These are phyloP conservation scores for Neurospora intermedia DNA, from an alignment of 495 filamentous ascomycete genomes.

Conservation along the genomic window DNA sequence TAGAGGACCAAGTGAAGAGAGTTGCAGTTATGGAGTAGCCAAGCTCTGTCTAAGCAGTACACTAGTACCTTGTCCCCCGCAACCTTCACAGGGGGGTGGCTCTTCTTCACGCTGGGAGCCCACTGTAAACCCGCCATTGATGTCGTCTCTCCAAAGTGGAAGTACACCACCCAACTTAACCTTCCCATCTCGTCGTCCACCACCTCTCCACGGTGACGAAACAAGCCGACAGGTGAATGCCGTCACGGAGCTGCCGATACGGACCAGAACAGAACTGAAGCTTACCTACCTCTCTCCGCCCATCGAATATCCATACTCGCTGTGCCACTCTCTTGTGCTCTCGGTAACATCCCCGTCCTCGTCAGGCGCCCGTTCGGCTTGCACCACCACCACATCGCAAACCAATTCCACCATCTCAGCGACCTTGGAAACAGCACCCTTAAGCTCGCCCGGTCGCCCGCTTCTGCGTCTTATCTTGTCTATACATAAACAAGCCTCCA, in stretches of 20 bases:
- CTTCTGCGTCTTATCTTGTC: neutral
- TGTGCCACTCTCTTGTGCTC: neutral
- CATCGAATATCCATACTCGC: neutral
- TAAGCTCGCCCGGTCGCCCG: neutral
- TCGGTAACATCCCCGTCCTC: neutral
- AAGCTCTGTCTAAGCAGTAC: too few relatives aligned
- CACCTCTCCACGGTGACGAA: neutral
- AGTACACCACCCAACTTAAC: neutral
- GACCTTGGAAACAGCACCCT: neutral
- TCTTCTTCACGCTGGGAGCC: neutral
- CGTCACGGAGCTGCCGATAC: neutral
- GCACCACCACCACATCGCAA: neutral
- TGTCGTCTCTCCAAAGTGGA: too few relatives aligned
- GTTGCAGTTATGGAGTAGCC: neutral
- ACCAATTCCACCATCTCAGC: neutral
- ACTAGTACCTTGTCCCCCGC: neutral
- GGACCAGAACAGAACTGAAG: neutral
- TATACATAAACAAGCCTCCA: neutral
- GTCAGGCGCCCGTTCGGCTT: neutral
- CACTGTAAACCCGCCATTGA: neutral
- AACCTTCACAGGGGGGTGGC: neutral
- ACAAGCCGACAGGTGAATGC: neutral
- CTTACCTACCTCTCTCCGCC: neutral
- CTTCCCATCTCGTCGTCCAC: neutral
- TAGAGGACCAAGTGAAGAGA: too few relatives aligned